These are phyloP conservation scores for Penicillium subrubescens DNA, from an alignment of 495 filamentous ascomycete species.

Conservation along the genomic window DNA sequence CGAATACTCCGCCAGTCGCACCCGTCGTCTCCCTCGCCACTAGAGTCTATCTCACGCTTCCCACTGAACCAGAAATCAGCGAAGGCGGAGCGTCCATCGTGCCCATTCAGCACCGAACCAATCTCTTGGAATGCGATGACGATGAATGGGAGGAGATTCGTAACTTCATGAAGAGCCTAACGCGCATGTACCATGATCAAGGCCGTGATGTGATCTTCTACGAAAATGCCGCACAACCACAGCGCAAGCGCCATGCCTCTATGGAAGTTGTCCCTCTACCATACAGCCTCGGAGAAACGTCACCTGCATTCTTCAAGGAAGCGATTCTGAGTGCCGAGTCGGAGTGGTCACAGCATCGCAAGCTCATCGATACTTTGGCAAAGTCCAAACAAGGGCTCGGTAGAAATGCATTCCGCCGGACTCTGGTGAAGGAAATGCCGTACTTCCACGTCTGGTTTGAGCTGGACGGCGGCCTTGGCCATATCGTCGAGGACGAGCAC, in stretches of 20 bases:
- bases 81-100: constrained; percentile 84
- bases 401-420: constrained; percentile 77
- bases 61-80: constrained; percentile 85
- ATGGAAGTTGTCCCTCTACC: constrained; percentile 88
- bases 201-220: constrained; percentile 93
- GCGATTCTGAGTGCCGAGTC: constrained; percentile 85
- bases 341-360: constrained; percentile 94
- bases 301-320: constrained; percentile 94
- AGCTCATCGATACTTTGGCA: constrained; percentile 84
- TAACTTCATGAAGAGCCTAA: constrained; percentile 98
- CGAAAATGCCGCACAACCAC: constrained; percentile 87
- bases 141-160: constrained; percentile 99
- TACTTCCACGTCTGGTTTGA: constrained; percentile 99
- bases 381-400: constrained; percentile 71
- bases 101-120: constrained; percentile 84
- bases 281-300: constrained; percentile 81
- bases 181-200: constrained; percentile 87
- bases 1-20: constrained; percentile 77
- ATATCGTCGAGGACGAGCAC: constrained; percentile 85
- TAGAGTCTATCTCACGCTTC: constrained; percentile 82
- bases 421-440: constrained; percentile 93
- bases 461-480: constrained; percentile 87
- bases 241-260: constrained; percentile 78
- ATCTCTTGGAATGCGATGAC: constrained; percentile 95
- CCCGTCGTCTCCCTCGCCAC: constrained; percentile 90